phyloP scores from a whole-genome alignment of 108 stramenopile species.

The Pseudonitzschia multiseries region DNA sequence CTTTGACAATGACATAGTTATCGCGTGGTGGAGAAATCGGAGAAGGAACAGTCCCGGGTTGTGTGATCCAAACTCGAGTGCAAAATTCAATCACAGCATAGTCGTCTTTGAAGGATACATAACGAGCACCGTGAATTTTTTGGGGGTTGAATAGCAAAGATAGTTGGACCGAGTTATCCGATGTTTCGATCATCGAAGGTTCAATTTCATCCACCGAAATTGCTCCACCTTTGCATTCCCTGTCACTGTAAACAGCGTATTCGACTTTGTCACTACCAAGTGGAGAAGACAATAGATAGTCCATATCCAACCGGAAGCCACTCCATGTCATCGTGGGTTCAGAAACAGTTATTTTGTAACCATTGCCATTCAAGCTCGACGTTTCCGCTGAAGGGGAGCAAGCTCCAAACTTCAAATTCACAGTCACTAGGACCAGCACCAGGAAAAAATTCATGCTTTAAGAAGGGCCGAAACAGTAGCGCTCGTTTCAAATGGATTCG shows the following conservation, averaged over 20 bases:
- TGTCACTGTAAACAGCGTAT: neutral
- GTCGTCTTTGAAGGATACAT: neutral
- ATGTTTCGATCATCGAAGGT: neutral
- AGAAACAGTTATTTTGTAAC: neutral
- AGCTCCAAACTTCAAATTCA: neutral
- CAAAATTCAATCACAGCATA: slow-evolving; percentile 1
- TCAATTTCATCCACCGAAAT: neutral
- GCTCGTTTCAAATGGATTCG: no score
- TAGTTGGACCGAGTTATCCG: slow-evolving; percentile 1
- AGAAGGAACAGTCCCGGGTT: neutral
- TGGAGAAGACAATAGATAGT: slow-evolving; percentile 6
- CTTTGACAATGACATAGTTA: neutral
- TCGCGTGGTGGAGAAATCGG: neutral
- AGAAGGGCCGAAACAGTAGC: neutral
- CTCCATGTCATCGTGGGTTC: neutral
- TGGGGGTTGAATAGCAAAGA: slow-evolving; percentile 10
- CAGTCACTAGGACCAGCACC: neutral
- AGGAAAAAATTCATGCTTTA: neutral
- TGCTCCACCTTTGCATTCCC: neutral
- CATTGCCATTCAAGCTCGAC: neutral
- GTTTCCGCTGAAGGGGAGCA: neutral
- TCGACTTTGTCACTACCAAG: neutral
- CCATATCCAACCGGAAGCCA: slow-evolving; percentile 5
- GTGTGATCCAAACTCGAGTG: neutral
- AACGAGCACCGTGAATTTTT: slow-evolving; percentile 2